Evolutionary conservation across 192 early-diverging fungal genomes (phyloP), one percentile per base, ranked within the genome.

Genomic region (Backusella parvicylindrica): DNA sequence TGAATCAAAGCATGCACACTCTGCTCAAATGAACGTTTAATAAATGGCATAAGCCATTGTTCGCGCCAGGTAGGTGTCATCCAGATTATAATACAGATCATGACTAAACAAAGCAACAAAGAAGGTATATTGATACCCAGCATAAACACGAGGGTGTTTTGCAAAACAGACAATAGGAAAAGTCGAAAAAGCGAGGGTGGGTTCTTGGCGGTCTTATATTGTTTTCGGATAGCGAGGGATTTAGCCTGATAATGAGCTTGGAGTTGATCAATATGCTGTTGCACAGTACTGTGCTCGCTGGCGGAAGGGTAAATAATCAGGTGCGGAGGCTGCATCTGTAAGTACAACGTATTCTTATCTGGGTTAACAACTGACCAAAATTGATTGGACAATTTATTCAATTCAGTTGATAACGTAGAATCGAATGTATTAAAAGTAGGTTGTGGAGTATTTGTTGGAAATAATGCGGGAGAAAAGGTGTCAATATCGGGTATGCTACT

Each of bases 91-190:
- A 75, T 75, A 18, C 68, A 64, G 0, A 77, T 60, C n/a, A 72
- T 63, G 8, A 77, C 72, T 5, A 82, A 23, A 31, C 75, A 74
- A 9, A 82, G 36, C 4, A 82, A 6, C 1, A 82, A 9, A 6
- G 64, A 75, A 12, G 80, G 73, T 15, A 82, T 43, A 75, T 82
- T 78, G 70, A 82, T 74, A 23, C 47, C 28, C 4, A 64, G 33
- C 16, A 80, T 13, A 18, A 43, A 30, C 6, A 28, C 13, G 5
- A 63, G 23, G 15, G 31, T 9, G n/a, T 26, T 68, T 33, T 35
- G 36, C 1, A 56, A 32, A 16, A 33, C 32, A 18, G 33, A 21
- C 12, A 69, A 43, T 21, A 79, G 1, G 35, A 37, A 37, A 12
- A 32, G 36, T n/a, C 70, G 41, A 33, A 79, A 50, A 3, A 56